Evolutionary conservation across 306 rosid species (phyloP), one percentile per base, ranked within the genome.

Genomic region (Arachis stenosperma): DNA sequence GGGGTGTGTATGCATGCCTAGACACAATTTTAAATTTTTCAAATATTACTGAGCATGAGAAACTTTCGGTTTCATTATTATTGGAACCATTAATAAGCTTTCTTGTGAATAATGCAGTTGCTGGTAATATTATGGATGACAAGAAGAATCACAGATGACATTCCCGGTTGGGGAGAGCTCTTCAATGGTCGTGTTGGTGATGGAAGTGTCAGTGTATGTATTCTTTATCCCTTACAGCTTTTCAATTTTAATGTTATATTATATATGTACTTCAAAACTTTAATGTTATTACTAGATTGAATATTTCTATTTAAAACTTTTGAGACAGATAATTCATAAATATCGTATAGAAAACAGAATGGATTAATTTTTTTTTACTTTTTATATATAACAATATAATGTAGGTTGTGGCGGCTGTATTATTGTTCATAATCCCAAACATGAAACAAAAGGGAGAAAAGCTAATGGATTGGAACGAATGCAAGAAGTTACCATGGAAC

Each of bases 401-500:
- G 53, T 70, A 92, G 97, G 93, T 92, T 53, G 43, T 88, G 86
- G 92, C 84, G 75, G 96, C 93, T 46, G 84, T 90, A 0, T 68
- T 89, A 52, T 60, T 92, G 68, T 92, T 89, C 87, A 88, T 92
- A 84, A 86, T 89, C 12, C 97, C 97, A 48, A 92, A 82, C 90
- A 83, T 59, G 74, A 92, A 89, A 81, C 73, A 75, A 64, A 52
- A 58, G 33, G 97, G 93, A 2, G 93, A 92, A 82, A 92, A 77
- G 77, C 79, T 92, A 60, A 89, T 92, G 97, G 96, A 89, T 75
- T 92, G 96, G 97, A 88, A 88, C 81, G 92, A 89, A 73, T 92
- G 97, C 89, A 88, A 86, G 81, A 89, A 83, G 81, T 84, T 92
- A 12, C 97, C 97, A 0, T 92, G 97, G 97, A 86, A 65, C 80